Base-by-base conservation (phyloP, 495 filamentous ascomycete species). In the Lindgomyces ingoldianus region DNA sequence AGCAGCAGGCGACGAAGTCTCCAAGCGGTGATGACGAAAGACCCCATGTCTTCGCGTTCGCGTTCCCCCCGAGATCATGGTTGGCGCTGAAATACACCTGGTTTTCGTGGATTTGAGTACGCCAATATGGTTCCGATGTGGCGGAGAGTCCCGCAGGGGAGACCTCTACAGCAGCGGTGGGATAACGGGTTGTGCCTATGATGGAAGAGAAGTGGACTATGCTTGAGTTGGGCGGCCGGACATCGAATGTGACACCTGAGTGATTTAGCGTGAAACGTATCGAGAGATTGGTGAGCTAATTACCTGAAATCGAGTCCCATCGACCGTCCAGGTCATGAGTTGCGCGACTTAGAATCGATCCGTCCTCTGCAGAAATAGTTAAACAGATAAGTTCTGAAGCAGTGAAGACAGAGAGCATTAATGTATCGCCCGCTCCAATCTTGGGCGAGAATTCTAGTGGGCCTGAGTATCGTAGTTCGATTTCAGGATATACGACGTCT, bases 1-100 rank as follows among this genome's bases (percentile, higher is more conserved):
- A 70, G 18, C 78, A 78, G 1, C 73, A 73, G 0, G 78, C 80
- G 36, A 77, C 64, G 1, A 77, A 67, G 36, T 76, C 75, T 14
- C 72, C 69, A 19, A 75, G 68, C 12, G 78, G 75, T n/a, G 79
- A 72, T 1, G 63, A 14, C 4, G 63, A 73, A 0, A 84, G 60
- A 14, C 83, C 83, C 81, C 83, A 83, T n/a, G 77, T 71, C 58
- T 79, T 76, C 16, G 75, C 71, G 12, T 76, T 51, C 6, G 74
- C 73, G 47, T 81, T 62, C 14, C 77, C 79, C 10, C 76, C 77
- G 19, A 83, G 72, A 30, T 81, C 79, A 19, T 74, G 73, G 14
- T 78, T 72, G n/a, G 76, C 67, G 52, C 81, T 80, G 64, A 77
- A 84, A 19, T 60, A 22, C 1, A 50, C 62, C 10, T 69, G 62